Percentiles rank a stretch among this genome's conserved stretches.
Evolutionary conservation across 164 flowering plant species (phyloP).

Genomic region (Magnolia sinica): DNA sequence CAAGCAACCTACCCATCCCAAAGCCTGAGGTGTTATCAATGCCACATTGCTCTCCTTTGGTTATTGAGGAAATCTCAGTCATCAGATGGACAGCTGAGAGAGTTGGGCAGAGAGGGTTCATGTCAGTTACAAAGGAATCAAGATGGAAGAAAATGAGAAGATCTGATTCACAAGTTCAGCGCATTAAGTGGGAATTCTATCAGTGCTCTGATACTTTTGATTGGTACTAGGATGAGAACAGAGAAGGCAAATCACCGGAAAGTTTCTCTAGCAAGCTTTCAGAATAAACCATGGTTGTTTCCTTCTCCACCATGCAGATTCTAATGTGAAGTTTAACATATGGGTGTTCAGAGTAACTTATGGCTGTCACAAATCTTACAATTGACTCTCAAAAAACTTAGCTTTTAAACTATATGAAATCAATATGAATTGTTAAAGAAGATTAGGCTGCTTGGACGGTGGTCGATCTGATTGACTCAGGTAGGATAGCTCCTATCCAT

Average conservation of each 20-base stretch:
- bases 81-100: not conserved
- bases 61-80: not conserved
- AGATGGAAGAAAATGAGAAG: not conserved
- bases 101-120: not conserved
- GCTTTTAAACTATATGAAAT: not conserved
- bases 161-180: not conserved
- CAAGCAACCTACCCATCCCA: not conserved
- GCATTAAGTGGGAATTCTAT: not conserved
- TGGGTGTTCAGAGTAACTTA: too few species aligned
- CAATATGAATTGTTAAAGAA: not conserved
- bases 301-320: not conserved
- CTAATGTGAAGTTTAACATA: not conserved
- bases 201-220: not conserved
- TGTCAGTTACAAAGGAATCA: too few species aligned
- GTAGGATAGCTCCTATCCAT: not conserved
- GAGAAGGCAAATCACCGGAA: not conserved
- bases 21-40: not conserved
- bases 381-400: too few species aligned
- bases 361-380: not conserved
- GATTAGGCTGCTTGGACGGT: not conserved
- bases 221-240: not conserved
- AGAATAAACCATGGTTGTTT: not conserved
- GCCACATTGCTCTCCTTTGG: not conserved
- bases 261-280: not conserved
- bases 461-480: not conserved